phyloP scores from a whole-genome alignment of 2,329 filamentous ascomycete species.

The Dothideomycetes sp. region DNA sequence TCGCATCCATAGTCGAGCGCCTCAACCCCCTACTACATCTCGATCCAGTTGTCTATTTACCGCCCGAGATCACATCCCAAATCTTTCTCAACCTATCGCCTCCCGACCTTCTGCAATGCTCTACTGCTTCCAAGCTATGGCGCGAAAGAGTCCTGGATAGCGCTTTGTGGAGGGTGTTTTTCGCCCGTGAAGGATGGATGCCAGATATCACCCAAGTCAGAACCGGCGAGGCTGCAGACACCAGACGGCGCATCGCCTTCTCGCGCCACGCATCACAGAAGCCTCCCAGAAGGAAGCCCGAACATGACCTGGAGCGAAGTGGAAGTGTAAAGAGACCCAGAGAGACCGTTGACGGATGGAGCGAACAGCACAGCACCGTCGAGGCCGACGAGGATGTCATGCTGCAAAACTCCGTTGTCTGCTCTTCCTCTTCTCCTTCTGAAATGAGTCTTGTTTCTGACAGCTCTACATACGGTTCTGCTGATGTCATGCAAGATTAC shows the following conservation, averaged over 20 bases:
- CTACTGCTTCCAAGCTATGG: constrained; percentile 73
- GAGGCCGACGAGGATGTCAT: constrained; percentile 32
- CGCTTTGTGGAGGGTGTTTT: constrained; percentile 77
- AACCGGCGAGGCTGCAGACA: constrained; percentile 16
- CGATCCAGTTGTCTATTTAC: constrained; percentile 78
- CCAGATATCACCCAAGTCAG: constrained; percentile 24
- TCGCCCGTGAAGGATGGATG: constrained; percentile 74
- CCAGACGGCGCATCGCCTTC: constrained; percentile 1
- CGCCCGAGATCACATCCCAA: constrained; percentile 82
- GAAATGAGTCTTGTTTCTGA: constrained; percentile 4
- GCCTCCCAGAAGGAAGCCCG: constrained; percentile 39
- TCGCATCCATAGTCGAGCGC: constrained; percentile 71
- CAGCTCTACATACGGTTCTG: neutral
- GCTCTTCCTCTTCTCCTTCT: neutral
- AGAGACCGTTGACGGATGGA: constrained; percentile 32
- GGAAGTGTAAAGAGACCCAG: constrained; percentile 45
- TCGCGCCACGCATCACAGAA: constrained; percentile 5
- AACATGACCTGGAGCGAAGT: constrained; percentile 41
- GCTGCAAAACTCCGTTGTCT: constrained; percentile 9
- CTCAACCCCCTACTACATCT: constrained; percentile 81
- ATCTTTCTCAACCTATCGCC: constrained; percentile 82
- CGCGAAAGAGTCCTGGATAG: constrained; percentile 71
- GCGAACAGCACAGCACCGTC: constrained; percentile 38
- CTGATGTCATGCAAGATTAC: neutral
- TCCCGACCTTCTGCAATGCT: constrained; percentile 67